A percentile compares a stretch with the other conserved stretches of the same genome.
phyloP scores from a whole-genome alignment of 2,329 filamentous ascomycete species.

The Hypocrella siamensis region DNA sequence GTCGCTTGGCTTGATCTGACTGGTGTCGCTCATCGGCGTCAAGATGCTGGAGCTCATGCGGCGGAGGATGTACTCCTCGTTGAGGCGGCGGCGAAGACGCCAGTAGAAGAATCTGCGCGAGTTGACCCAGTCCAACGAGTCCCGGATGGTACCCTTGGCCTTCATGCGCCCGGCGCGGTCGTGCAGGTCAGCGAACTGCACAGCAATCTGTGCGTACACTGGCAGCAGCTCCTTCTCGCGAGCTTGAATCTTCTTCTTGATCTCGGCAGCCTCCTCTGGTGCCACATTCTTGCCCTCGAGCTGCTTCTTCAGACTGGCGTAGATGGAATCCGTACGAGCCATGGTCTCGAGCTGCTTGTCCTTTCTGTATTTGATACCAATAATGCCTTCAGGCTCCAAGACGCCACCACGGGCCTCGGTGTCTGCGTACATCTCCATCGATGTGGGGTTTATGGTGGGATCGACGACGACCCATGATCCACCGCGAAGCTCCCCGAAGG shows the following conservation, averaged over 20 bases:
- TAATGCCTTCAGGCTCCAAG: conserved; percentile 92
- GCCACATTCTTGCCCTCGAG: conserved; percentile 46
- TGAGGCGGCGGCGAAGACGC: conserved; percentile 90
- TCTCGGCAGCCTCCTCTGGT: conserved; percentile 56
- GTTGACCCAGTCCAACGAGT: conserved; percentile 70
- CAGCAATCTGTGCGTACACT: conserved; percentile 86
- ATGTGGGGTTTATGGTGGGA: conserved; percentile 89
- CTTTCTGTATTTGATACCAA: conserved; percentile 96
- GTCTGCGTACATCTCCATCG: conserved; percentile 99
- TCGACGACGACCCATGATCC: conserved; percentile 99
- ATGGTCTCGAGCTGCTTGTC: conserved; percentile 97
- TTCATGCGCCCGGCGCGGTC: conserved; percentile 96
- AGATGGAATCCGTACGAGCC: conserved; percentile 77
- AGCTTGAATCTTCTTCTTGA: conserved; percentile 71
- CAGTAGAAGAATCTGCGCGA: conserved; percentile 98
- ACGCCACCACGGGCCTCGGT: conserved; percentile 91
- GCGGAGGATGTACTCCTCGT: conserved; percentile 93
- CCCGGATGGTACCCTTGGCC: conserved; percentile 88
- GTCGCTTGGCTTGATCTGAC: conserved; percentile 27
- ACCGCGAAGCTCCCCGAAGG: conserved; percentile 90
- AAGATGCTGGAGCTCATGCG: conserved; percentile 48
- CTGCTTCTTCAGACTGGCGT: conserved; percentile 70
- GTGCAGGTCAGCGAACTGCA: conserved; percentile 94
- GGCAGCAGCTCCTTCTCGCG: conserved; percentile 83
- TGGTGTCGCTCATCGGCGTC: conserved; percentile 13